Evolutionary conservation across 164 flowering plant species (phyloP), one percentile per base, ranked within the genome.

Genomic region (Hamamelis virginiana): DNA sequence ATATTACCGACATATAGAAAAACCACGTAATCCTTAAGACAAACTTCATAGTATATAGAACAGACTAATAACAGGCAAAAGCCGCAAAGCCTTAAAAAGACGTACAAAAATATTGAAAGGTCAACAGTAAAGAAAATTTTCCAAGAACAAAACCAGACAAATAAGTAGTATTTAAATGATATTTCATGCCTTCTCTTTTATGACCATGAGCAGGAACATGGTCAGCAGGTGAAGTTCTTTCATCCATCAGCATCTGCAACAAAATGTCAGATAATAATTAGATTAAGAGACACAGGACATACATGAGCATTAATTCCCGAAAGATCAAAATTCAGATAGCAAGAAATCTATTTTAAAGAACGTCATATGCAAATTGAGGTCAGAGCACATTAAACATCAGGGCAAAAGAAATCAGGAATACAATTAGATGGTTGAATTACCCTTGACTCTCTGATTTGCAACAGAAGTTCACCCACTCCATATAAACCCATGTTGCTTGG

Each of bases 161-260:
- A 51, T n/a, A 16, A 51, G 9, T n/a, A 6, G 21, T 3, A n/a
- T 10, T 14, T 4, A 58, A 48, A 41, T 27, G 33, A 53, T 23
- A 18, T 66, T 23, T 51, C 28, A 61, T 79, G 87, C 90, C 90
- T 80, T 82, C 89, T 67, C 27, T 80, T 58, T 67, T 79, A 75
- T 78, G 80, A 72, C 53, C 72, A 79, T 66, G 82, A 70, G 79
- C 79, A 59, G 83, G 82, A 77, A 33, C 82, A 71, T 73, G 69
- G 33, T 75, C 76, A 66, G 82, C 72, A 69, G 75, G 59, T 52
- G 65, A 60, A 19, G 59, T 53, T 63, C 74, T 73, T 70, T 76
- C 68, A 64, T 78, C 85, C 69, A 77, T 64, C 67, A 82, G 51
- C 23, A 76, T 69, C 85, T 80, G 76, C 27, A 72, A 60, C 15